Conservation (phyloP, 345 rosid species). For the Toxicodendron radicans region DNA sequence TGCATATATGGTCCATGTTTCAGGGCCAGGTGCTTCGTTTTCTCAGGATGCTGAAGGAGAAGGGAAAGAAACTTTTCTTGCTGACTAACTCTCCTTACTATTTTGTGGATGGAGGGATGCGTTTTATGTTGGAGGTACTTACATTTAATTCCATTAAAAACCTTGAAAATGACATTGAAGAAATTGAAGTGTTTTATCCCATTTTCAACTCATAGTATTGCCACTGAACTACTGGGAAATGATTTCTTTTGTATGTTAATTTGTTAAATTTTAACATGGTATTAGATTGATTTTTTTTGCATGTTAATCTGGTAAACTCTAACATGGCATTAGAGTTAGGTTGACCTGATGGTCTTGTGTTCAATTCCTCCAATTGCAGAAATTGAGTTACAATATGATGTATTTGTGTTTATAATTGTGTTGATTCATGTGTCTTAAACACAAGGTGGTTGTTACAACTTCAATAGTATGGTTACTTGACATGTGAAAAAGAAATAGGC, state of each 20-base stretch:
- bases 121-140: conserved; percentile 82
- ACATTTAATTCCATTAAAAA: background rate
- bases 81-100: conserved; percentile 92
- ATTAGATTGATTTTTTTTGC: no score
- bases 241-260: conserved; percentile 5
- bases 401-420: no score
- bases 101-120: conserved; percentile 98
- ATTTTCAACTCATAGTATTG: background rate
- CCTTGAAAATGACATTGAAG: background rate
- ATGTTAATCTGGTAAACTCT: no score
- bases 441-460: no score
- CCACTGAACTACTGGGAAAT: background rate
- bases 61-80: conserved; percentile 92
- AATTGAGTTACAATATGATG: no score
- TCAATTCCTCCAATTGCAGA: no score
- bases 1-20: conserved; percentile 20
- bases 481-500: background rate
- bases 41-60: conserved; percentile 76
- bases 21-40: conserved; percentile 67
- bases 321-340: no score
- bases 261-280: no score
- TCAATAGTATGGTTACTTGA: no score
- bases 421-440: no score
- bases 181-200: background rate
- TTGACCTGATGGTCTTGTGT: no score